Evolutionary conservation across 768 basidiomycete species (phyloP).

Genomic region (Dioszegia hungarica): DNA sequence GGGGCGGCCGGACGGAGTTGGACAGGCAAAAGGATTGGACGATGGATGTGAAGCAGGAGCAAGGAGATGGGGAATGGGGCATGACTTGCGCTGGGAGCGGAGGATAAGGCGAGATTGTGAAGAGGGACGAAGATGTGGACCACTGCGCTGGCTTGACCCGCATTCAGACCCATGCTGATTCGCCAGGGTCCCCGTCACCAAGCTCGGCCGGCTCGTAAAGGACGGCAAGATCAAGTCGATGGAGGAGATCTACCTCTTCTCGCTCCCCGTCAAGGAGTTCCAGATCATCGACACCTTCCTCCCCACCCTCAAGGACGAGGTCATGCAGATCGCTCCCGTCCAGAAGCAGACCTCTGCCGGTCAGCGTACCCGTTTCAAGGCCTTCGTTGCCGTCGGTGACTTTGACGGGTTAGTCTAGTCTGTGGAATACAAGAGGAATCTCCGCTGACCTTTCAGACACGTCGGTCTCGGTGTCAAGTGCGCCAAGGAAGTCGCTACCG

Average conservation of each 20-base stretch:
- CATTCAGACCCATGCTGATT: too few relatives aligned
- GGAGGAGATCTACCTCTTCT: constrained; percentile 99
- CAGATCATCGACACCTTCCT: constrained; percentile 99
- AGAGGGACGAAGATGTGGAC: too few relatives aligned
- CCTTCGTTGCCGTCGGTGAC: constrained; percentile 99
- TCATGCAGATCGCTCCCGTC: constrained; percentile 99
- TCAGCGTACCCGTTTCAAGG: constrained; percentile 99
- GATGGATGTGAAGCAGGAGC: too few relatives aligned
- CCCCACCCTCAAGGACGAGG: constrained; percentile 88
- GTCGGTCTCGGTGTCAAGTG: constrained; percentile 99
- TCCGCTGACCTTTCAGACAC: constrained; percentile 53
- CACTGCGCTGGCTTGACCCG: too few relatives aligned
- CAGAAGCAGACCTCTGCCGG: constrained; percentile 99
- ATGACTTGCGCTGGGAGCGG: not conserved
- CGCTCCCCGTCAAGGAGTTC: constrained; percentile 97
- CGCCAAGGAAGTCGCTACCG: constrained; percentile 99
- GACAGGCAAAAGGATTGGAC: too few relatives aligned
- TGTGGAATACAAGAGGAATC: not conserved
- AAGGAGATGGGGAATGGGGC: too few relatives aligned
- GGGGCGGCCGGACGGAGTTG: too few relatives aligned
- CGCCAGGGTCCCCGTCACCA: constrained; percentile 89
- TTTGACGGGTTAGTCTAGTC: constrained; percentile 62
- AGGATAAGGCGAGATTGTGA: not conserved
- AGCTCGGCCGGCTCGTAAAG: constrained; percentile 97
- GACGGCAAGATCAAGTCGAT: constrained; percentile 99